Base-by-base conservation (phyloP, 192 early-diverging fungal genomes). In the Geranomyces variabilis region DNA sequence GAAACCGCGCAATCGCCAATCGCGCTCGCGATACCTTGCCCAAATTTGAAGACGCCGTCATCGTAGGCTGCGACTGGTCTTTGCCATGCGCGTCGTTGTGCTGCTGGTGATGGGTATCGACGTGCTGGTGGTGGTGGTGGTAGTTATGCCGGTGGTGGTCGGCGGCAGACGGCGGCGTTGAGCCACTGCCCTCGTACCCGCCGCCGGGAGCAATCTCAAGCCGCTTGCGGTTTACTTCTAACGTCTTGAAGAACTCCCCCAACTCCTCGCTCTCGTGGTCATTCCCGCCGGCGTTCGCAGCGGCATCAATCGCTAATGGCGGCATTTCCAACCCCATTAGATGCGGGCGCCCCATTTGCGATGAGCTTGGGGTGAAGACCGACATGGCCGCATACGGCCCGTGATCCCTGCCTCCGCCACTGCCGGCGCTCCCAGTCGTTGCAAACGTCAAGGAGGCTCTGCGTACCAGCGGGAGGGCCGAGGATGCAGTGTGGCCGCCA, bases 1-100 rank as follows among this genome's bases (percentile, higher is more conserved):
- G 73, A 41, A 63, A 75, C 31, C 66, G 47, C 17, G 73, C 67
- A 30, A 75, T 31, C 5, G 53, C 72, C 13, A 61, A 12, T 48
- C 58, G 6, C 58, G 58, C 28, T 60, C 31, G 22, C 58, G 58
- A 60, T 29, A 33, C 15, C 28, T 53, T 53, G 19, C 24, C n/a
- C 58, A 26, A 7, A 7, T 31, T 24, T 24, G 22, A 33, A 1
- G 31, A 29, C 28, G 5, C 17, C 28, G 14, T 19, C 17, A 19
- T 29, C 7, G 28, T 7, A 7, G 30, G 28, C 58, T 60, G 58
- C 58, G 19, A 29, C 17, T 60, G 22, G 6, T 4, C n/a, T 26
- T 17, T n/a, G 17, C 4, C 51, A 15, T 53, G 51, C n/a, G 19
- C 51, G 51, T 53, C 17, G 51, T 26, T 53, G n/a, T 26, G 19